Evolutionary conservation across 169 alveolate species (phyloP).

Genomic region (Cryptosporidium baileyi): DNA sequence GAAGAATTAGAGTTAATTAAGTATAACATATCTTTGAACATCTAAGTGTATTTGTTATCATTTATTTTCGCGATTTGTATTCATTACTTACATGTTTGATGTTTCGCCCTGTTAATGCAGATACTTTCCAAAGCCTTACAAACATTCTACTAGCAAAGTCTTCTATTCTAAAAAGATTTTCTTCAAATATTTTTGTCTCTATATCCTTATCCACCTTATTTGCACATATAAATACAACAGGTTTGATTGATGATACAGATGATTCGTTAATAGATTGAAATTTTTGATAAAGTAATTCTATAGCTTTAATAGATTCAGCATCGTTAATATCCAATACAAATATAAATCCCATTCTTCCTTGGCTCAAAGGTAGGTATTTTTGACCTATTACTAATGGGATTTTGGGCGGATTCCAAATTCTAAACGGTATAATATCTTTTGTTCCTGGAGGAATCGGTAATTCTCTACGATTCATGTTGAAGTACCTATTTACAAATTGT

Average conservation of each 20-base stretch:
- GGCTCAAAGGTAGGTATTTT: slow-evolving; percentile 53
- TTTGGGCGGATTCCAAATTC: slow-evolving; percentile 64
- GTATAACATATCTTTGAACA: slow-evolving; percentile 59
- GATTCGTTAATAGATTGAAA: slow-evolving; percentile 31
- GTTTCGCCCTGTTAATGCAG: slow-evolving; percentile 50
- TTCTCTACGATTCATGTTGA: slow-evolving; percentile 53
- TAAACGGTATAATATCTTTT: slow-evolving; percentile 44
- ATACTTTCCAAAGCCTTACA: slow-evolving; percentile 59
- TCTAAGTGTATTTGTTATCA: not conserved
- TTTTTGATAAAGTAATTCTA: slow-evolving; percentile 35
- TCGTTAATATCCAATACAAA: slow-evolving; percentile 58
- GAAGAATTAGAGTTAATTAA: slow-evolving; percentile 46
- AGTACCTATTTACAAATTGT: slow-evolving; percentile 36
- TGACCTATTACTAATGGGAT: slow-evolving; percentile 55
- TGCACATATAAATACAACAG: slow-evolving; percentile 58
- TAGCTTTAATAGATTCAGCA: slow-evolving; percentile 22
- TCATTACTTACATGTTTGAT: slow-evolving; percentile 47
- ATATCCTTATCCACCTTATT: slow-evolving; percentile 49
- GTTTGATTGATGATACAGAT: slow-evolving; percentile 46
- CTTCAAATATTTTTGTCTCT: slow-evolving; percentile 33
- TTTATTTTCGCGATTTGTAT: not conserved
- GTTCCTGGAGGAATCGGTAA: slow-evolving; percentile 51
- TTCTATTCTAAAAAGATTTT: slow-evolving; percentile 23
- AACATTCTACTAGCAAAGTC: slow-evolving; percentile 65
- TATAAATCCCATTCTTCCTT: slow-evolving; percentile 67